Evolutionary conservation across 768 basidiomycete species (phyloP), one percentile per base, ranked within the genome.

Genomic region (Boletus reticulatus): DNA sequence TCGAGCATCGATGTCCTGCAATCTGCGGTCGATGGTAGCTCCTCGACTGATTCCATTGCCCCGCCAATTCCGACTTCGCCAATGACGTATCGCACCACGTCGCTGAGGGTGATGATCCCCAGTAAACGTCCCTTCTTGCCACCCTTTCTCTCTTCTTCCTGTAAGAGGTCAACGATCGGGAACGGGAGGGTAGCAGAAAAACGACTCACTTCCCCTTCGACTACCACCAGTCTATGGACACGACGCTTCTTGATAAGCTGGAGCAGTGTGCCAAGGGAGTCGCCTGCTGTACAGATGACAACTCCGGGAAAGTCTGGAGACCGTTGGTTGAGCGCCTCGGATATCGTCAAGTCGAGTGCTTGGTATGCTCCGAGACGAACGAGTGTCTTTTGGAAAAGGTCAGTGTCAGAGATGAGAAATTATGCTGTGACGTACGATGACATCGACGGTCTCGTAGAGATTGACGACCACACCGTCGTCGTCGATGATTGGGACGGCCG

Each of bases 371-470:
- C 95, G 44, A 93, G 81, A 38, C 94, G 87, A 42, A 99, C 94
- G 29, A 99, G 86, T 8, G 94, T 97, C 94, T 98, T 67, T 31
- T 44, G 22, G 41, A 45, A 16, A 14, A 14, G 29, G 29, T 29
- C 29, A 29, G 42, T 2, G 52, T 64, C 12, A 64, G 57, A 58
- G 4, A 34, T 6, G 37, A 19, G 10, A 50, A 3, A 32, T 4
- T 8, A 8, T 32, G 31, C 24, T 56, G 56, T 50, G 50, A 71
- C 57, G 39, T 39, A 97, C 95, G 58, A 98, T 96, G 48, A 99
- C 96, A 77, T 99, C 97, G 22, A 99, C 97, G 6, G 97, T 98
- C 74, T 99, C 97, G 69, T 98, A 99, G 46, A 99, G 74, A 68
- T 99, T 95, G 60, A 98, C 81, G 41, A 99, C 97, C 50, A 94